Base-by-base conservation (phyloP, 352 stramenopile species). In the Pythium vanterpoolii region DNA sequence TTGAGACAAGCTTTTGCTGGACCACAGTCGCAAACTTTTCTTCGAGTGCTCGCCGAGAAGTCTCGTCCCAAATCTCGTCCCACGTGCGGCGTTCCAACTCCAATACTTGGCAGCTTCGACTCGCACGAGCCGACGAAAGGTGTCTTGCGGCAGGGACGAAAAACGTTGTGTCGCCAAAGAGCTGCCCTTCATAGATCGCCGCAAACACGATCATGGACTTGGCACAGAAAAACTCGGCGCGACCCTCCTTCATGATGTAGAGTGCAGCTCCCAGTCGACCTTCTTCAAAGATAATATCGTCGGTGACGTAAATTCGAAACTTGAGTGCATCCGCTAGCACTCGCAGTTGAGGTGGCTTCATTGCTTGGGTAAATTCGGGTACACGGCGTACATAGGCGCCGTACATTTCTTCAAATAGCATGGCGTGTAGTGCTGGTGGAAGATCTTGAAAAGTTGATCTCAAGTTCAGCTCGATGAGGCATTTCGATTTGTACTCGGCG, bases 131-230 rank as follows among this genome's bases (percentile, higher is more conserved):
- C 1, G 69, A 76, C 16, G 72, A 69, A 13, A 86, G 47, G 0
- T 71, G 74, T 16, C 58, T 66, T 2, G 69, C 53, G 2, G 68
- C 67, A 4, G 66, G 68, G 0, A 87, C 28, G 34, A 90, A 89
- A 47, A 90, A 89, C 1, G 73, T 52, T 26, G 79, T 77, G 39
- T 89, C 79, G 1, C 78, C 81, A 44, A 90, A 89, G 0, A 89
- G 42, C 30, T 62, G 50, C 1, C 73, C 77, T 9, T 33, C 24
- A 6, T 56, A 28, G 1, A 77, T 39, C 4, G 69, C 51, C 4
- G 59, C 71, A 38, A 75, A 87, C 4, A 82, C 69, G 11, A 83
- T 51, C 5, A 62, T 46, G 4, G 76, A 77, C 6, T 58, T 42
- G 4, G 77, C 60, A 0, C 64, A 61, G 30, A 74, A 83, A 1